Evolutionary conservation across 1,284 basidiomycete genomes (phyloP), one percentile per base, ranked within the genome.

Genomic region (Trametes pubescens): DNA sequence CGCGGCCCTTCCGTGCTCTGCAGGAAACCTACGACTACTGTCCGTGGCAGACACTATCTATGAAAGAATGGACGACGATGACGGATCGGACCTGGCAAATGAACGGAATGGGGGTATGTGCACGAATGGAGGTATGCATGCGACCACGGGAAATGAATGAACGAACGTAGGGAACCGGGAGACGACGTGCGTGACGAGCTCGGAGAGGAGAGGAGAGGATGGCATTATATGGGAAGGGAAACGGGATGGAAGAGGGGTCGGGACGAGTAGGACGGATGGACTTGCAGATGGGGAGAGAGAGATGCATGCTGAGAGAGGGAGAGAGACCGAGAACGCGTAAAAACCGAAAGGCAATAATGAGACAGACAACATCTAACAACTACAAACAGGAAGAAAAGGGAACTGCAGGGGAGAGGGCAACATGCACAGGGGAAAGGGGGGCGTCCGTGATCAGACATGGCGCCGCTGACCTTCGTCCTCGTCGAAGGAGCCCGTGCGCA

Each of bases 401-500:
- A 37, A 24, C 35, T 24, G 46, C 40, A 56, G 24, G 24, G 47
- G 21, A 4, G 14, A 44, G 48, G 21, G 26, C 14, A n/a, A 48
- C 22, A 29, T 21, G 49, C 26, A n/a, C 32, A 46, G 24, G 21
- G 32, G 1, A 6, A 34, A 24, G 51, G 35, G 26, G 32, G 26
- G 21, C 6, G n/a, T 32, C 35, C 37, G 38, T 21, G 21, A 49
- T 58, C 59, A 69, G 7, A 68, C 59, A 13, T 65, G 66, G 53
- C 65, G 67, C 56, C 57, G 57, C 37, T 69, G 69, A 8, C 65
- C 69, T 24, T 73, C 73, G 49, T 85, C 85, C 34, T 88, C 85
- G 61, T 89, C 87, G 83, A 86, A 89, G 59, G 88, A 85, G 35
- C 88, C 87, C 82, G 89, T 89, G 70, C 85, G 87, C 79, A 94